phyloP scores from a whole-genome alignment of 1,284 basidiomycete species.

The Heterobasidion irregulare region DNA sequence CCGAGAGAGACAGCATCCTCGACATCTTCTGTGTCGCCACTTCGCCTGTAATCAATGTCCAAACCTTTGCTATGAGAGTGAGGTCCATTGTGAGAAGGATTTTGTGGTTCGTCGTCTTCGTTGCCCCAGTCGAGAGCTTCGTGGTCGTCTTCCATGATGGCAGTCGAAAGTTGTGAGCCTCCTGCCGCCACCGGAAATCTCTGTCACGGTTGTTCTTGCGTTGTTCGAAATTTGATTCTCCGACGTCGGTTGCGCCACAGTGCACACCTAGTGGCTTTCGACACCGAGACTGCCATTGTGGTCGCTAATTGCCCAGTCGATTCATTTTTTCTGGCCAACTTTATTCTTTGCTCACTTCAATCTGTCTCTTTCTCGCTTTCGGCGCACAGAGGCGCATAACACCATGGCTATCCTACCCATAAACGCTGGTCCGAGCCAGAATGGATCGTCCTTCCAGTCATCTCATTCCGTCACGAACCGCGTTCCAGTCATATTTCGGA shows the following conservation, averaged over 20 bases:
- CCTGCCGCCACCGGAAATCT: no score
- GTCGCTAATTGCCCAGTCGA: neutral
- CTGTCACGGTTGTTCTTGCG: neutral
- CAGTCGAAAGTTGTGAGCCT: conserved; percentile 1
- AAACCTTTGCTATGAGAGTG: neutral
- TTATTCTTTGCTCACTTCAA: conserved; percentile 11
- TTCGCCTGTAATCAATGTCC: conserved; percentile 4
- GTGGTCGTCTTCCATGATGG: conserved; percentile 55
- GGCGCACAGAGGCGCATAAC: conserved; percentile 30
- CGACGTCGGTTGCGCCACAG: neutral
- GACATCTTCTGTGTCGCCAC: conserved; percentile 36
- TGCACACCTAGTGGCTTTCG: neutral
- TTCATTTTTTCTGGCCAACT: neutral
- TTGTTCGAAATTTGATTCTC: neutral
- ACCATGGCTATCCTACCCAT: conserved; percentile 55
- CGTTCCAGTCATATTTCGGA: conserved; percentile 72
- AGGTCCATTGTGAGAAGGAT: conserved; percentile 3
- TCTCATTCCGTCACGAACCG: conserved; percentile 36
- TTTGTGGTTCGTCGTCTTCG: conserved; percentile 50
- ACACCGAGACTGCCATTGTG: no score
- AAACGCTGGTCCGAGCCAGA: conserved; percentile 31
- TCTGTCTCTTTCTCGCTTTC: conserved; percentile 26
- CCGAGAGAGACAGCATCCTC: conserved; percentile 67
- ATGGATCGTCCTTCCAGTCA: conserved; percentile 23
- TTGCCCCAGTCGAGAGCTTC: conserved; percentile 71